Percentiles rank a stretch among this genome's conserved stretches.
These are phyloP conservation scores for Gymnopilus junonius DNA, from an alignment of 768 basidiomycete genomes.

Conservation along the genomic window DNA sequence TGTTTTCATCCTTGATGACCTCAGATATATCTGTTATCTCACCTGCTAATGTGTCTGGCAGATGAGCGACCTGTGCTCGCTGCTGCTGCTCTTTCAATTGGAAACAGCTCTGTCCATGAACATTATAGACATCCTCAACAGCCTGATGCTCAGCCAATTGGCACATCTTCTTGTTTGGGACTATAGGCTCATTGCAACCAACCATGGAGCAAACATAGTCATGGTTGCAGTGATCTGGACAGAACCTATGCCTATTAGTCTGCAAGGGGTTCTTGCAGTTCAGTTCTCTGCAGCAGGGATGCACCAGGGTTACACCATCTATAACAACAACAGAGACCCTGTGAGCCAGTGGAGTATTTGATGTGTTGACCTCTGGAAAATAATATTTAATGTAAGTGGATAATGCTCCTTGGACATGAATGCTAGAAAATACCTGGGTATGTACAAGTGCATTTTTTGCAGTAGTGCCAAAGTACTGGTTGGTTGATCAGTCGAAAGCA, in stretches of 20 bases:
- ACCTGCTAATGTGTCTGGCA: background rate
- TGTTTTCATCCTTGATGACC: background rate
- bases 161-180: conserved; percentile 2
- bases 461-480: background rate
- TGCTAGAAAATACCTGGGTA: background rate
- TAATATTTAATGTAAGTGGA: no score
- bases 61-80: conserved; percentile 9
- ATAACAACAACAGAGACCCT: conserved; percentile 13
- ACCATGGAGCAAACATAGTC: conserved; percentile 6
- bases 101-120: conserved; percentile 4
- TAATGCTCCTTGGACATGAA: no score
- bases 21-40: background rate
- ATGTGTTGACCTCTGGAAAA: no score
- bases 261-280: conserved; percentile 10
- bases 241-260: conserved; percentile 4
- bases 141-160: conserved; percentile 2
- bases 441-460: conserved; percentile 9
- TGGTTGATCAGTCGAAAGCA: background rate
- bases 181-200: background rate
- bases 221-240: background rate
- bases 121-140: conserved; percentile 5
- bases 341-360: background rate
- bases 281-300: conserved; percentile 11
- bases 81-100: conserved; percentile 7
- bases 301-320: conserved; percentile 17